These are phyloP conservation scores for Hymenoscyphus infarciens DNA, from an alignment of 2,329 filamentous ascomycete species.

Conservation along the genomic window DNA sequence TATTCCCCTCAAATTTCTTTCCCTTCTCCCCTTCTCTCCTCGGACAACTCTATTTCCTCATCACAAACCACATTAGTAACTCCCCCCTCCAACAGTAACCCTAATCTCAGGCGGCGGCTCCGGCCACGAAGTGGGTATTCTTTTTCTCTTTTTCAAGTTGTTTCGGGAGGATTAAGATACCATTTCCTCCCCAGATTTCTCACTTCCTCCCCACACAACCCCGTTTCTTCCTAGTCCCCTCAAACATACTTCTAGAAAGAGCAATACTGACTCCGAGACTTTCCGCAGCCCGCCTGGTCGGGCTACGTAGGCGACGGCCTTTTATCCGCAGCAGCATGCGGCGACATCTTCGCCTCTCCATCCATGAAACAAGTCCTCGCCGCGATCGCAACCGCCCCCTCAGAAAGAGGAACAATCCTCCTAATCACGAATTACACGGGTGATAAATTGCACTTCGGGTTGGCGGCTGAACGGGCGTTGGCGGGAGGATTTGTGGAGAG, in stretches of 20 bases:
- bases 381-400: constrained; percentile 53
- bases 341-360: constrained; percentile 62
- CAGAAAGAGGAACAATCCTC: constrained; percentile 52
- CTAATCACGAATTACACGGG: constrained; percentile 57
- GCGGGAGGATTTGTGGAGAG: constrained; percentile 46
- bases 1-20: too few relatives aligned
- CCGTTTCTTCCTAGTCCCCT: too few relatives aligned
- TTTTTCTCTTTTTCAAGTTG: too few relatives aligned
- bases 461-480: constrained; percentile 38
- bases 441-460: constrained; percentile 42
- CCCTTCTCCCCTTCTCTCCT: too few relatives aligned
- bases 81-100: constrained; percentile 18
- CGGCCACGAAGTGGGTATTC: constrained; percentile 36
- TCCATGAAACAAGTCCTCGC: constrained; percentile 61
- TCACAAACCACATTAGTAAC: too few relatives aligned
- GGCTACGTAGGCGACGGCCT: constrained; percentile 61
- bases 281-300: constrained; percentile 47
- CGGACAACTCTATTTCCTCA: too few relatives aligned
- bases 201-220: too few relatives aligned
- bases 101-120: constrained; percentile 32
- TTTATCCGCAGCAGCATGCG: constrained; percentile 57
- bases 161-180: too few relatives aligned
- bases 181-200: too few relatives aligned
- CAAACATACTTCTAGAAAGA: too few relatives aligned
- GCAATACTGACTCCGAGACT: too few relatives aligned